Conservation (phyloP, 2,329 filamentous ascomycete genomes). For the Sordariomycetes sp. region DNA sequence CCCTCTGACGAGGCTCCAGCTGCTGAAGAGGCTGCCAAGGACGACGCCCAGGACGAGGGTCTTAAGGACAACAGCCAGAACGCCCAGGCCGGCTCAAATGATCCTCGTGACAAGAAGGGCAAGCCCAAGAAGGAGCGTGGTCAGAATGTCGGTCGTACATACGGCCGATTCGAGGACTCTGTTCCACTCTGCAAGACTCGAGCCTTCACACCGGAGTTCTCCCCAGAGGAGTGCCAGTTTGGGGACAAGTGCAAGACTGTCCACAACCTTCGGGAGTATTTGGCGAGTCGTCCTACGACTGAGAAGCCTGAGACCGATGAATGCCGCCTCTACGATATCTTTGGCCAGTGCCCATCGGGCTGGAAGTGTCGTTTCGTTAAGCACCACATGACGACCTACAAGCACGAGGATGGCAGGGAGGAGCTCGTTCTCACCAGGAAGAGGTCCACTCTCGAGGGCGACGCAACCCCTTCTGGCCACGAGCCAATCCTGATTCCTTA, state of each 20-base stretch:
- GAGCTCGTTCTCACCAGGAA: constrained; percentile 60
- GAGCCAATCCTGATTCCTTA: constrained; percentile 22
- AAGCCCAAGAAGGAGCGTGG: constrained; percentile 28
- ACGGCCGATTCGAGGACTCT: constrained; percentile 67
- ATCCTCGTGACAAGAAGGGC: constrained; percentile 17
- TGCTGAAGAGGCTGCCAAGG: constrained; percentile 24
- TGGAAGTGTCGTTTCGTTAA: constrained; percentile 91
- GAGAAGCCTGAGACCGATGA: constrained; percentile 45
- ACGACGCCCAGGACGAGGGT: constrained; percentile 5
- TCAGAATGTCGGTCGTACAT: constrained; percentile 74
- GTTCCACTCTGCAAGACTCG: constrained; percentile 67
- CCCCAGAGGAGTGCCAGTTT: constrained; percentile 61
- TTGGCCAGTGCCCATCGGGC: constrained; percentile 67
- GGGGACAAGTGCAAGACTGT: constrained; percentile 70
- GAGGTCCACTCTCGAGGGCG: constrained; percentile 17
- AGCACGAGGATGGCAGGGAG: constrained; percentile 65
- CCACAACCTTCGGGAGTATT: constrained; percentile 77
- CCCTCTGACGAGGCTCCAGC: constrained; percentile 36
- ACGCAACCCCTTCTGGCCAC: constrained; percentile 11
- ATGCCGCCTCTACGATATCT: constrained; percentile 69
- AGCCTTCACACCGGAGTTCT: constrained; percentile 64
- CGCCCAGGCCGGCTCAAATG: not conserved
- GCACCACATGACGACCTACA: constrained; percentile 74
- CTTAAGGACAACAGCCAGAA: not conserved
- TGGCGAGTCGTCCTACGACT: constrained; percentile 73